Evolutionary conservation across 2,329 filamentous ascomycete genomes (phyloP).

Genomic region (Thielaviopsis musarum): DNA sequence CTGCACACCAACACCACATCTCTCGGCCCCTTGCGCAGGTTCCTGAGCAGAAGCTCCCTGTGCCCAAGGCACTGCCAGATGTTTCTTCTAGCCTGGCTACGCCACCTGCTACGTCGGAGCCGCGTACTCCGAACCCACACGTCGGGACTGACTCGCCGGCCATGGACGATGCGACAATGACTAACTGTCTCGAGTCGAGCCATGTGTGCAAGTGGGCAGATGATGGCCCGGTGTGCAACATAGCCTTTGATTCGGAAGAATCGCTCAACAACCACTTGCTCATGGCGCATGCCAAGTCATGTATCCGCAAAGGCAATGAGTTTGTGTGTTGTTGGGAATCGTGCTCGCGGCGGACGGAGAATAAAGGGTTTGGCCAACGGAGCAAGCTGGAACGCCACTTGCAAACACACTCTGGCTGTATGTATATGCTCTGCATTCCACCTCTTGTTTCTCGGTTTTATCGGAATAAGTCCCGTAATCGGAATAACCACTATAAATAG

Average conservation of each 20-base stretch:
- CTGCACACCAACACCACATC: not conserved
- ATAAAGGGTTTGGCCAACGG: conserved; percentile 37
- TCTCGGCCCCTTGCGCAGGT: not conserved
- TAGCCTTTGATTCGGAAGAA: conserved; percentile 26
- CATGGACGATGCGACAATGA: not conserved
- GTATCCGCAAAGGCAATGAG: conserved; percentile 28
- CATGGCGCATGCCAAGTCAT: conserved; percentile 28
- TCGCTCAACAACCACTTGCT: conserved; percentile 40
- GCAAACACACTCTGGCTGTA: conserved; percentile 48
- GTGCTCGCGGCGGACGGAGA: conserved; percentile 27
- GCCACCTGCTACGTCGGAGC: not conserved
- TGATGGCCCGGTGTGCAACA: conserved; percentile 18
- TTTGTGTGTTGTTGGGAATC: conserved; percentile 40
- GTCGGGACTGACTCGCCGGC: not conserved
- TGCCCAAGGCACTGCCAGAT: not conserved
- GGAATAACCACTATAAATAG: not conserved
- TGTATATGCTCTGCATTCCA: conserved; percentile 17
- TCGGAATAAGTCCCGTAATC: conserved; percentile 7
- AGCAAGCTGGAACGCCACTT: conserved; percentile 50
- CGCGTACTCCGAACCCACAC: not conserved
- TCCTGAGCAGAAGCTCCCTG: not conserved
- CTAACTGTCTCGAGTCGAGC: not conserved
- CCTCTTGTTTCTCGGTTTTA: not conserved
- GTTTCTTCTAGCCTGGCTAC: not conserved
- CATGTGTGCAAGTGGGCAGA: conserved; percentile 7